A percentile compares a stretch with the other conserved stretches of the same genome.
Evolutionary conservation across 225 moss, liverwort and hornwort species (phyloP).

Genomic region (Bryoerythrophyllum caledonicum): DNA sequence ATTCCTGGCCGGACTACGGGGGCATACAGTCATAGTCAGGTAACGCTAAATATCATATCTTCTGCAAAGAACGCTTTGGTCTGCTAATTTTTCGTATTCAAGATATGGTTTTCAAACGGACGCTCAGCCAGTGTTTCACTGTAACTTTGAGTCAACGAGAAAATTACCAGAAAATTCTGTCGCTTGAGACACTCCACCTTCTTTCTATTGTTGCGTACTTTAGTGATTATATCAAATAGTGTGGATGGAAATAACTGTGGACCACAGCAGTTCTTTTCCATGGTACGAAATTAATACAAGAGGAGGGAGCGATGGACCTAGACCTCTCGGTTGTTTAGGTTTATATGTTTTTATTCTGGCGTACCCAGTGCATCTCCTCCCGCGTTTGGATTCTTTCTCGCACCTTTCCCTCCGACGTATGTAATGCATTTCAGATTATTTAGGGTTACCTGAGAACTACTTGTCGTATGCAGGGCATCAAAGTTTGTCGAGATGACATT

Average conservation of each 20-base stretch:
- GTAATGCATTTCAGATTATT: not conserved
- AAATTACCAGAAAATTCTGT: too few species aligned
- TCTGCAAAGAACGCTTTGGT: not conserved
- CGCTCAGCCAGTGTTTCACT: too few species aligned
- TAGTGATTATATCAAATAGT: too few species aligned
- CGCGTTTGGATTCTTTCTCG: not conserved
- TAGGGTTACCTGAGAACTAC: not conserved
- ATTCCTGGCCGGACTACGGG: conserved; percentile 91
- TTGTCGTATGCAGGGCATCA: conserved; percentile 61
- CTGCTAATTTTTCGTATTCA: too few species aligned
- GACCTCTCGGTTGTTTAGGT: not conserved
- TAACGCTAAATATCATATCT: conserved; percentile 19
- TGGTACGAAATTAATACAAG: not conserved
- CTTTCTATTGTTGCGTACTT: too few species aligned
- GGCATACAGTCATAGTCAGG: conserved; percentile 98
- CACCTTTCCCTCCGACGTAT: not conserved
- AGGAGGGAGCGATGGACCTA: not conserved
- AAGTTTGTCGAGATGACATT: conserved; percentile 78
- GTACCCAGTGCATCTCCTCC: too few species aligned
- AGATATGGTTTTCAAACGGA: too few species aligned
- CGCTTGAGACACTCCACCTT: too few species aligned
- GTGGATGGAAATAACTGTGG: too few species aligned
- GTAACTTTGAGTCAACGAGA: too few species aligned
- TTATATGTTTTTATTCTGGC: too few species aligned
- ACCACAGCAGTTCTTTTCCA: not conserved